Percentiles rank a stretch among this genome's conserved stretches.
These are phyloP conservation scores for Bacterosira constricta DNA, from an alignment of 108 stramenopile species.

Conservation along the genomic window DNA sequence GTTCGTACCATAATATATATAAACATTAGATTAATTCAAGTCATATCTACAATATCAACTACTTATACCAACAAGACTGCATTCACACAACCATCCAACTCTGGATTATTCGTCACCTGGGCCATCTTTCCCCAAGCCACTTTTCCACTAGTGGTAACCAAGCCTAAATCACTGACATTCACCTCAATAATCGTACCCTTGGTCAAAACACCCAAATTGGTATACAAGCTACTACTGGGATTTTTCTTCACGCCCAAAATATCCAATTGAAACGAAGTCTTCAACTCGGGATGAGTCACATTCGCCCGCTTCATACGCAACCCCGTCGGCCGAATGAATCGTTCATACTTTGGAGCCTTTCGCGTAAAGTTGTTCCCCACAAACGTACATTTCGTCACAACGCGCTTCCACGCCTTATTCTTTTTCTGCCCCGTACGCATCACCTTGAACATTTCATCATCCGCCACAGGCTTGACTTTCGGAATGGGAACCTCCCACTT, in stretches of 20 bases:
- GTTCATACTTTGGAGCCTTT: slow-evolving; percentile 99
- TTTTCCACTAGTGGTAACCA: slow-evolving; percentile 98
- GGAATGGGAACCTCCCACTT: slow-evolving; percentile 99
- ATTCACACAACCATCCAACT: slow-evolving; percentile 94
- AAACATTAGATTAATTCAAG: background rate
- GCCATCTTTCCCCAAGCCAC: slow-evolving; percentile 99
- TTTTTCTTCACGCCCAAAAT: slow-evolving; percentile 99
- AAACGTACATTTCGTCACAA: slow-evolving; percentile 98
- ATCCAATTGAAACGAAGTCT: slow-evolving; percentile 98
- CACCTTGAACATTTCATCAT: slow-evolving; percentile 99
- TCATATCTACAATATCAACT: slow-evolving; percentile 1
- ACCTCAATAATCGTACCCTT: slow-evolving; percentile 99
- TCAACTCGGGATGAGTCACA: slow-evolving; percentile 99
- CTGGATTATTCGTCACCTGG: slow-evolving; percentile 98
- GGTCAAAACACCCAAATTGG: slow-evolving; percentile 97
- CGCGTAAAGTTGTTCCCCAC: slow-evolving; percentile 97
- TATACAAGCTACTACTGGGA: slow-evolving; percentile 90
- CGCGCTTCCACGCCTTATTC: slow-evolving; percentile 98
- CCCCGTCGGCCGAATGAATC: slow-evolving; percentile 98
- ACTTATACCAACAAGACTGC: slow-evolving; percentile 86
- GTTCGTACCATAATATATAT: background rate
- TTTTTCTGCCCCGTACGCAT: slow-evolving; percentile 90
- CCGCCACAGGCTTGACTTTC: slow-evolving; percentile 98
- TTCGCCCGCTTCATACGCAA: slow-evolving; percentile 98
- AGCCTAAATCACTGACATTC: slow-evolving; percentile 96